Percentiles rank a stretch among this genome's conserved stretches.
phyloP scores from a whole-genome alignment of 768 basidiomycete species.

The Boletus tylopilopsis region DNA sequence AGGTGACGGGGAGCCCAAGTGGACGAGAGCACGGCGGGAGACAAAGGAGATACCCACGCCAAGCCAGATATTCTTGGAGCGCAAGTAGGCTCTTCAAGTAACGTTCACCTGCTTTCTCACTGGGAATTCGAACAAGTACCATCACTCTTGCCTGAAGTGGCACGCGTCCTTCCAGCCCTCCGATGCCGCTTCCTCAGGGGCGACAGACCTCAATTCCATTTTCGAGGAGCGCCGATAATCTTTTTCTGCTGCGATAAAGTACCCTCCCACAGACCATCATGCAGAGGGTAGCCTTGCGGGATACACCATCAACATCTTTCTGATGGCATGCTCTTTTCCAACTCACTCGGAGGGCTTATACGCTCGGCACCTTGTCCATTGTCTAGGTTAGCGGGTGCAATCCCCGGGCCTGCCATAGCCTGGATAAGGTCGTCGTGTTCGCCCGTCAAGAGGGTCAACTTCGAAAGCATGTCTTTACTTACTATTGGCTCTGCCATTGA shows the following conservation, averaged over 20 bases:
- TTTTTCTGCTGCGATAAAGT: constrained; percentile 52
- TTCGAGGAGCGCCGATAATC: constrained; percentile 65
- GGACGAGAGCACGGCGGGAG: no score
- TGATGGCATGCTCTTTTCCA: constrained; percentile 73
- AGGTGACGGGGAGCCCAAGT: no score
- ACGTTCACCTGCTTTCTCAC: not conserved
- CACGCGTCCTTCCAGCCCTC: constrained; percentile 63
- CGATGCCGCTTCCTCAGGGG: constrained; percentile 41
- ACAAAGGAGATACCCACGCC: no score
- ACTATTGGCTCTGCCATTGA: constrained; percentile 62
- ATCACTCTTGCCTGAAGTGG: constrained; percentile 41
- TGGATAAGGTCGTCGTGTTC: constrained; percentile 10
- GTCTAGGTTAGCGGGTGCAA: constrained; percentile 21
- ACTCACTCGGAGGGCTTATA: constrained; percentile 84
- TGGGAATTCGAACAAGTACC: constrained; percentile 23
- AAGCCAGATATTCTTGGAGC: no score
- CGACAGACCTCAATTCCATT: constrained; percentile 59
- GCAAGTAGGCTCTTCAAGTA: constrained; percentile 18
- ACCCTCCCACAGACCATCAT: constrained; percentile 87
- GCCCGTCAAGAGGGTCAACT: constrained; percentile 38
- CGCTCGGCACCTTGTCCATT: constrained; percentile 61
- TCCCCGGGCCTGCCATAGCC: not conserved
- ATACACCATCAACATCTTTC: constrained; percentile 81
- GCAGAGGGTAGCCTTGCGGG: constrained; percentile 74
- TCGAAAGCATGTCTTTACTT: constrained; percentile 61